A percentile compares a stretch with the other conserved stretches of the same genome.
Conservation (phyloP, 2,329 filamentous ascomycete genomes). For the Colletotrichum eremochloae region DNA sequence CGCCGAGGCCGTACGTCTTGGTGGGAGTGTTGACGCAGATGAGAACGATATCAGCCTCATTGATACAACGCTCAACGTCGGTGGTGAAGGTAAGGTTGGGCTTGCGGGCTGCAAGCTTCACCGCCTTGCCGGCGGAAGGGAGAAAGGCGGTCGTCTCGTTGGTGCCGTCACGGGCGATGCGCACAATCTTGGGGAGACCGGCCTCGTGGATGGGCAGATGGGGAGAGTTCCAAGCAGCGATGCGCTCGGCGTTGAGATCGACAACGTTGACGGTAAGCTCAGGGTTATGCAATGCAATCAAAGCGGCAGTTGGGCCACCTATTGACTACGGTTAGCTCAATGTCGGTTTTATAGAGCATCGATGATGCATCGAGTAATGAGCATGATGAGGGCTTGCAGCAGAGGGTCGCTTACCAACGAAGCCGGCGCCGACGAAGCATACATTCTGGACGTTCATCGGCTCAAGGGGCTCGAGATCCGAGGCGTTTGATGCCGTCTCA, state of each 20-base stretch:
- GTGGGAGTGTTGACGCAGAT: constrained; percentile 86
- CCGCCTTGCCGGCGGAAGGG: constrained; percentile 52
- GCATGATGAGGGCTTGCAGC: constrained; percentile 9
- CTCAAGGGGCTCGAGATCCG: constrained; percentile 36
- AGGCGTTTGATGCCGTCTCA: background rate
- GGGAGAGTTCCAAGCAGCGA: constrained; percentile 79
- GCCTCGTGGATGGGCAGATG: constrained; percentile 84
- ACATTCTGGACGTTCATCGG: constrained; percentile 61
- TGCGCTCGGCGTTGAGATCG: constrained; percentile 74
- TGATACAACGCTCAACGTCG: constrained; percentile 71
- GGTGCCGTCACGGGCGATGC: constrained; percentile 71
- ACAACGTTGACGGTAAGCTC: constrained; percentile 80
- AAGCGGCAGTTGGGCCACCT: constrained; percentile 82
- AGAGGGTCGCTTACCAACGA: constrained; percentile 71
- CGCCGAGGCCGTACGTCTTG: constrained; percentile 77
- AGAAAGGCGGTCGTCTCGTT: constrained; percentile 57
- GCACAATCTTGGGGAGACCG: constrained; percentile 76
- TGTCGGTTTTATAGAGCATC: background rate
- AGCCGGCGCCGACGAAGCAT: constrained; percentile 82
- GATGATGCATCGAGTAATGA: background rate
- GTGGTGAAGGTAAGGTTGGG: constrained; percentile 83
- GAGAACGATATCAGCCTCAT: constrained; percentile 79
- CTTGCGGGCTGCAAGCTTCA: constrained; percentile 58
- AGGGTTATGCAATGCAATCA: constrained; percentile 81
- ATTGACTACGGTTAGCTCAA: constrained; percentile 26